Base-by-base conservation (phyloP, 768 basidiomycete species). In the Dioszegia crocea region DNA sequence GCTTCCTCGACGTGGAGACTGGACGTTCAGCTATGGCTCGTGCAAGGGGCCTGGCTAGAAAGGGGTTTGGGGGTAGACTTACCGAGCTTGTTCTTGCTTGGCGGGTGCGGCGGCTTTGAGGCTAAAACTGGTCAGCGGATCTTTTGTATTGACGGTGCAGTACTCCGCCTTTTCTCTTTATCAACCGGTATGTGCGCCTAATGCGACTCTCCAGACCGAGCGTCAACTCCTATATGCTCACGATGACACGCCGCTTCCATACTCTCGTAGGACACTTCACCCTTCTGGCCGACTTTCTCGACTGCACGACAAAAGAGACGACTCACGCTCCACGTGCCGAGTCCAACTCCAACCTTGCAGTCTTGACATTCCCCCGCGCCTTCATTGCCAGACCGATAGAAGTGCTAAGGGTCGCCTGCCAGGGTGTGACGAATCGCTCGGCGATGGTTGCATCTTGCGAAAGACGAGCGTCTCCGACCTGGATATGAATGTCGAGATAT, bases 301-400 rank as follows among this genome's bases (percentile, higher is more conserved):
- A n/a, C n/a, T n/a, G n/a, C n/a, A n/a, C n/a, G n/a, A n/a, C n/a
- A n/a, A n/a, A n/a, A n/a, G n/a, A n/a, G n/a, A 14, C 9, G n/a
- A 70, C 73, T 70, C 53, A 76, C 74, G 72, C 70, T 45, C 68
- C 68, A 17, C 76, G 55, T 41, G 90, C 91, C 39, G 90, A 83
- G 74, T 96, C 93, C 57, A 97, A 81, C 80, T 94, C 91, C 51
- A 96, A 81, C 64, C 91, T 80, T 5, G 80, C 78, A 44, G 74
- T 67, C 66, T 79, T 80, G 64, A 81, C 80, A 62, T 71, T 74
- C 19, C 69, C 72, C 14, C 80, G 61, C 0, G 94, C 91, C 80
- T 91, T 94, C 84, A 97, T 84, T 17, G 96, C 96, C 16, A 96
- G 85, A 9, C 84, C 82, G 72, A 99, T 86, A 53, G 86, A 86